Percentiles rank a stretch among this genome's conserved stretches.
Evolutionary conservation across 139 green algal species (phyloP).

Genomic region (Picochlorum sp.): DNA sequence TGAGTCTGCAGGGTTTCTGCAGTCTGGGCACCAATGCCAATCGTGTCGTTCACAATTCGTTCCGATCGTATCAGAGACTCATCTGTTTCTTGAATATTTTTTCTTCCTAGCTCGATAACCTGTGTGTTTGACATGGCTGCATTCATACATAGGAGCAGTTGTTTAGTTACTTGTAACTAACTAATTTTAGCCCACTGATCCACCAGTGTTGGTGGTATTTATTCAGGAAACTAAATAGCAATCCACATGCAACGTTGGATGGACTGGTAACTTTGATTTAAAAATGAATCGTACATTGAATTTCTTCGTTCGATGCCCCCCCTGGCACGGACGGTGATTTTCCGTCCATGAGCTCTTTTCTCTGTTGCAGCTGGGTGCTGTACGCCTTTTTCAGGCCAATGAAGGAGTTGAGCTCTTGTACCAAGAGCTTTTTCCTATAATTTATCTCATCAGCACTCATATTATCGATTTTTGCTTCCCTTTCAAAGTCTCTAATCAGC

Average conservation of each 20-base stretch:
- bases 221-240: neutral
- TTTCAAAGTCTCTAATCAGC: slow-evolving; percentile 85
- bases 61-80: slow-evolving; percentile 45
- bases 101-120: slow-evolving; percentile 59
- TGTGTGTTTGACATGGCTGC: slow-evolving; percentile 64
- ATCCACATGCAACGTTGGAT: neutral
- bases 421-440: slow-evolving; percentile 51
- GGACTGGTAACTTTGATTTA: neutral
- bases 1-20: slow-evolving; percentile 65
- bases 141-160: neutral
- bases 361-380: neutral
- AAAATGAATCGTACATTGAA: neutral
- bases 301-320: neutral
- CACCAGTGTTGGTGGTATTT: neutral
- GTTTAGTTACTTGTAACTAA: neutral
- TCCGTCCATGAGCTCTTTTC: slow-evolving; percentile 22
- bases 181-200: neutral
- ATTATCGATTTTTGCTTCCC: slow-evolving; percentile 61
- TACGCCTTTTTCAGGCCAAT: slow-evolving; percentile 69
- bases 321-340: neutral
- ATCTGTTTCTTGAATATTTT: slow-evolving; percentile 66
- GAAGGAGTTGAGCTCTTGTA: slow-evolving; percentile 67
- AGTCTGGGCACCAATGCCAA: slow-evolving; percentile 65
- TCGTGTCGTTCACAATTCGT: slow-evolving; percentile 60
- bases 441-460: slow-evolving; percentile 50